phyloP scores from a whole-genome alignment of 1,139 yeast species.

The Geotrichum australiense region DNA sequence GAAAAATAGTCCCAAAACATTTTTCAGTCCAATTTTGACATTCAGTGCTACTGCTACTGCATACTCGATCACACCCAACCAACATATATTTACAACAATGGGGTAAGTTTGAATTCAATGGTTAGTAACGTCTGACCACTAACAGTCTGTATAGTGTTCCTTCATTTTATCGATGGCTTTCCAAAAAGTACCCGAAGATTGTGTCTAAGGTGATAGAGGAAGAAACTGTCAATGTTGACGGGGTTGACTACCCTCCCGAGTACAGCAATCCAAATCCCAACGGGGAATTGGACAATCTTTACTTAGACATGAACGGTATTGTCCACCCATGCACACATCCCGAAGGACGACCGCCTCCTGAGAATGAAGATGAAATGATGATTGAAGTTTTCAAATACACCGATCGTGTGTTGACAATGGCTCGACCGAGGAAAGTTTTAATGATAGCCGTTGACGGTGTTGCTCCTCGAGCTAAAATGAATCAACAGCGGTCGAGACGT shows the following conservation, averaged over 20 bases:
- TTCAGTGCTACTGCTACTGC: too few species aligned
- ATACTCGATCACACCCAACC: too few species aligned
- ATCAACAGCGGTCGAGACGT: conserved; percentile 96
- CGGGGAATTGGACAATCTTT: conserved; percentile 88
- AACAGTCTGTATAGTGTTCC: too few species aligned
- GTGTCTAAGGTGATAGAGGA: conserved; percentile 86
- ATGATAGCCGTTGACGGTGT: conserved; percentile 97
- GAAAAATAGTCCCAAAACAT: too few species aligned
- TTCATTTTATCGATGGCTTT: conserved; percentile 94
- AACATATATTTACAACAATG: too few species aligned
- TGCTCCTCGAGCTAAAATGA: conserved; percentile 99
- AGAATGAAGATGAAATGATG: conserved; percentile 92
- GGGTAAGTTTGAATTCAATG: too few species aligned
- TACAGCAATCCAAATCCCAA: conserved; percentile 82
- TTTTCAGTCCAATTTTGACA: too few species aligned
- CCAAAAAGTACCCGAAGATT: conserved; percentile 87
- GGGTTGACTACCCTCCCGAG: conserved; percentile 54
- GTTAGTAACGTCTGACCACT: too few species aligned
- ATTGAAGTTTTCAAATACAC: conserved; percentile 84
- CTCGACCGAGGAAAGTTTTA: conserved; percentile 85
- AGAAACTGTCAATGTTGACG: conserved; percentile 49
- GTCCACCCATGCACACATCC: conserved; percentile 98
- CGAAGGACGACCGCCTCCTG: conserved; percentile 88
- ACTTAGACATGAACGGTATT: conserved; percentile 94
- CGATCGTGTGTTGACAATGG: conserved; percentile 84